A percentile compares a stretch with the other conserved stretches of the same genome.
Evolutionary conservation across 306 rosid genomes (phyloP).

Genomic region (Heteromeles arbutifolia): DNA sequence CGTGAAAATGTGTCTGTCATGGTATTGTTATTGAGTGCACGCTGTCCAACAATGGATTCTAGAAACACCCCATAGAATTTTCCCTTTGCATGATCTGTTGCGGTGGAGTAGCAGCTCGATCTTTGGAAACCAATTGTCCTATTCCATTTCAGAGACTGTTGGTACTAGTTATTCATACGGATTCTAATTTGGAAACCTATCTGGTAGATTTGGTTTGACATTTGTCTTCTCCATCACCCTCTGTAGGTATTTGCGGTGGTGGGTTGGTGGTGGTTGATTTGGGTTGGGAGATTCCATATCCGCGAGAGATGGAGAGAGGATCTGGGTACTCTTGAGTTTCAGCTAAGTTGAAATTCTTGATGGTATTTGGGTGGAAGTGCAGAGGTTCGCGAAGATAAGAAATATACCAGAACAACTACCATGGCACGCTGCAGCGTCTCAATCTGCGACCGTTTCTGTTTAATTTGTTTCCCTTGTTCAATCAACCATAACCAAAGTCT

Average conservation of each 20-base stretch:
- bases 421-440: not conserved
- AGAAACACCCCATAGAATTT: not conserved
- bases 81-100: not conserved
- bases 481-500: not conserved
- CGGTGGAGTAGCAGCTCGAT: not conserved
- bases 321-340: not conserved
- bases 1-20: not conserved
- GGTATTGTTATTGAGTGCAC: not conserved
- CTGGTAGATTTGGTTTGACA: not conserved
- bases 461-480: not conserved
- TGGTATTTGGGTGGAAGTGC: no score
- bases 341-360: not conserved
- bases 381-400: no score
- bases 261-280: not conserved
- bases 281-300: not conserved
- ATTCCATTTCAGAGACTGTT: not conserved
- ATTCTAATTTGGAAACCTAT: not conserved
- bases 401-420: not conserved
- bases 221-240: not conserved
- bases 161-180: not conserved
- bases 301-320: not conserved
- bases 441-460: not conserved
- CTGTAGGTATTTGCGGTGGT: not conserved
- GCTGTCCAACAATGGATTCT: not conserved
- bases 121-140: not conserved